These are phyloP conservation scores for Marchantia paleacea DNA, from an alignment of 225 moss, liverwort and hornwort species.

Conservation along the genomic window DNA sequence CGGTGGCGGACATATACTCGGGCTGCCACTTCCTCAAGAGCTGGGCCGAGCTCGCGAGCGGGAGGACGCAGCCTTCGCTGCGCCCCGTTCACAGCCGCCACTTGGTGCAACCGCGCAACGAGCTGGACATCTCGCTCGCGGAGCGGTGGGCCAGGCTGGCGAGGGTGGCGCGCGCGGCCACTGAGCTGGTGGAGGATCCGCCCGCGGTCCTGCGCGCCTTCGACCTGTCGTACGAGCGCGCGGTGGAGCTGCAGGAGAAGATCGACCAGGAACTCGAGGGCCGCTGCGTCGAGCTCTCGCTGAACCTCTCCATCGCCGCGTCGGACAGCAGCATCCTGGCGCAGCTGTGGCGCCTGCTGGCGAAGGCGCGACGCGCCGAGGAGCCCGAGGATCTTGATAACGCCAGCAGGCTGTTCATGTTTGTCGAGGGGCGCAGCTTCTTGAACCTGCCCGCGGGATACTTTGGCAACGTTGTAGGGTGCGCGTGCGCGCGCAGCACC, in stretches of 20 bases:
- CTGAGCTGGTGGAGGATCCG: constrained; percentile 20
- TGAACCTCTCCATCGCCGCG: neutral
- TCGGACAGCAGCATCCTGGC: constrained; percentile 30
- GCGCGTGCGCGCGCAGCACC: constrained; percentile 38
- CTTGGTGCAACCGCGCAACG: constrained; percentile 21
- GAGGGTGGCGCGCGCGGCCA: constrained; percentile 13
- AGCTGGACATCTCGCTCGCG: constrained; percentile 24
- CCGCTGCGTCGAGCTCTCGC: neutral
- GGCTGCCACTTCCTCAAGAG: constrained; percentile 39
- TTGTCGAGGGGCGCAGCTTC: constrained; percentile 34
- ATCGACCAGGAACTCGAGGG: neutral
- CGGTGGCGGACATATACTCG: constrained; percentile 34
- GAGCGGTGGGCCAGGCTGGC: constrained; percentile 30
- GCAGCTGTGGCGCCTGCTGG: constrained; percentile 35
- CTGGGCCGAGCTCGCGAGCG: constrained; percentile 40
- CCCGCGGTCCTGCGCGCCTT: constrained; percentile 19
- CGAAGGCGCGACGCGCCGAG: constrained; percentile 30
- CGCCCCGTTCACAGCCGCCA: constrained; percentile 36
- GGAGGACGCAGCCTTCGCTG: constrained; percentile 30
- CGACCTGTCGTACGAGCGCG: neutral
- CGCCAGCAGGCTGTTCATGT: constrained; percentile 35
- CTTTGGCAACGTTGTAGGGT: constrained; percentile 38
- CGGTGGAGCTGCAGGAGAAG: constrained; percentile 24
- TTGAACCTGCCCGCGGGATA: constrained; percentile 33
- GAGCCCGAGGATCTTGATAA: constrained; percentile 31